Percentiles rank a stretch among this genome's conserved stretches.
Evolutionary conservation across 164 flowering plant genomes (phyloP).

Genomic region (Berberis thunbergii): DNA sequence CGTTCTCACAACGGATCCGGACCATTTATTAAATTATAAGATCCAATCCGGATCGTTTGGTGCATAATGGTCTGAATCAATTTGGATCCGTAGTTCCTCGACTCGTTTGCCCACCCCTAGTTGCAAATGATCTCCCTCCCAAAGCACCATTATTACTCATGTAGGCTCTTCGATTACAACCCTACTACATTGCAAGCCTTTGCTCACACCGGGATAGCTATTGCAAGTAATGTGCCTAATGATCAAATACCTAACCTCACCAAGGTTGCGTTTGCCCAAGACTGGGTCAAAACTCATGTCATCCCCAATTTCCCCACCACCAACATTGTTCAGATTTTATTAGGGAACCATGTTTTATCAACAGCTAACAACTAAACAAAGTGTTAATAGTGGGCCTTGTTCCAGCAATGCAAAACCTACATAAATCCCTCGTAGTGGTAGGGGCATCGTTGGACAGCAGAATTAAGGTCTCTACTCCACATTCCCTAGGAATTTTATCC

Average conservation of each 20-base stretch:
- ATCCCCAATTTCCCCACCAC: slow-evolving; percentile 48
- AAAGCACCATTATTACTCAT: slow-evolving; percentile 50
- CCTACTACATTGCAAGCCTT: slow-evolving; percentile 49
- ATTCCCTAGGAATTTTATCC: slow-evolving; percentile 62
- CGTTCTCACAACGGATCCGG: too few relatives aligned
- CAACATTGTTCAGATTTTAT: slow-evolving; percentile 50
- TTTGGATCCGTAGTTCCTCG: too few relatives aligned
- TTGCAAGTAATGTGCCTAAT: slow-evolving; percentile 59
- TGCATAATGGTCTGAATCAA: too few relatives aligned
- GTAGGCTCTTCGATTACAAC: slow-evolving; percentile 62
- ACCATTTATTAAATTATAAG: too few relatives aligned
- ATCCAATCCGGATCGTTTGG: too few relatives aligned
- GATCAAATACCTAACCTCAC: slow-evolving; percentile 54
- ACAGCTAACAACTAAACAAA: slow-evolving; percentile 27
- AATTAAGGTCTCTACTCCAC: slow-evolving; percentile 74
- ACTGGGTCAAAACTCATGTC: slow-evolving; percentile 47
- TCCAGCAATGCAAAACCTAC: slow-evolving; percentile 70
- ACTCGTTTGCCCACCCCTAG: too few relatives aligned
- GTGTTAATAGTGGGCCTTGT: slow-evolving; percentile 44
- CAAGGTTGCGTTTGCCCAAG: slow-evolving; percentile 36
- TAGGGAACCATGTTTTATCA: slow-evolving; percentile 74
- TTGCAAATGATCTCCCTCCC: slow-evolving; percentile 58
- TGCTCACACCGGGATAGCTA: slow-evolving; percentile 54
- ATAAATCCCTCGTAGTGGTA: slow-evolving; percentile 38
- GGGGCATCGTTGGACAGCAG: slow-evolving; percentile 30